phyloP scores from a whole-genome alignment of 192 early-diverging fungal genomes.

The Backusella tuberculispora region DNA sequence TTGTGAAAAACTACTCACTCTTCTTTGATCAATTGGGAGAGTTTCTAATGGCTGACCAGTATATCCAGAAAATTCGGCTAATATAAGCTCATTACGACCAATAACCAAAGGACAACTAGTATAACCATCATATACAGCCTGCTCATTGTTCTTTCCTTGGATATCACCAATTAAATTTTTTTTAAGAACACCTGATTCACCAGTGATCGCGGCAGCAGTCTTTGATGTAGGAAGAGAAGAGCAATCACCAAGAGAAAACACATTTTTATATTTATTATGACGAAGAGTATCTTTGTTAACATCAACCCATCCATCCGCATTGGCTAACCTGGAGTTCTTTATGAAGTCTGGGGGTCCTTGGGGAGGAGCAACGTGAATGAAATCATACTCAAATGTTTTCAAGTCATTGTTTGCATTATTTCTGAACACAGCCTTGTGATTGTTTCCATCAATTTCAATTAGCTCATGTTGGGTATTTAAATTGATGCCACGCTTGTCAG shows the following conservation, averaged over 20 bases:
- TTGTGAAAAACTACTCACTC: conserved; percentile 66
- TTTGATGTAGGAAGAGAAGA: conserved; percentile 86
- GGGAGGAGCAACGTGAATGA: conserved; percentile 86
- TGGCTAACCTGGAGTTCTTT: conserved; percentile 65
- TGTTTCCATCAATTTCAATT: conserved; percentile 63
- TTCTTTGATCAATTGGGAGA: conserved; percentile 83
- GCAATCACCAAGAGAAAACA: conserved; percentile 83
- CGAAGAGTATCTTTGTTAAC: conserved; percentile 80
- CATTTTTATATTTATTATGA: conserved; percentile 75
- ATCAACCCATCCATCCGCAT: conserved; percentile 82
- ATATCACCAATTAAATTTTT: conserved; percentile 72
- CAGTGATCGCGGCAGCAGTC: conserved; percentile 86
- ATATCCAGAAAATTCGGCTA: conserved; percentile 88
- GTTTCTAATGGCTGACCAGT: conserved; percentile 74
- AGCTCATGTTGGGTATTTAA: conserved; percentile 76
- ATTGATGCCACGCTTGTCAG: conserved; percentile 66
- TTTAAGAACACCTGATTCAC: conserved; percentile 72
- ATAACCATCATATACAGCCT: conserved; percentile 79
- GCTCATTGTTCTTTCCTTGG: conserved; percentile 50
- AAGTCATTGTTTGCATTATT: conserved; percentile 61
- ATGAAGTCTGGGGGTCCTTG: conserved; percentile 80
- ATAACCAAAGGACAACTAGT: conserved; percentile 84
- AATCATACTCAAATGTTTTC: conserved; percentile 70
- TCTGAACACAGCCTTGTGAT: conserved; percentile 74
- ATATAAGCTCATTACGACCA: conserved; percentile 77